Evolutionary conservation across 2,329 filamentous ascomycete genomes (phyloP), one percentile per base, ranked within the genome.

Genomic region (Aureobasidium lini): DNA sequence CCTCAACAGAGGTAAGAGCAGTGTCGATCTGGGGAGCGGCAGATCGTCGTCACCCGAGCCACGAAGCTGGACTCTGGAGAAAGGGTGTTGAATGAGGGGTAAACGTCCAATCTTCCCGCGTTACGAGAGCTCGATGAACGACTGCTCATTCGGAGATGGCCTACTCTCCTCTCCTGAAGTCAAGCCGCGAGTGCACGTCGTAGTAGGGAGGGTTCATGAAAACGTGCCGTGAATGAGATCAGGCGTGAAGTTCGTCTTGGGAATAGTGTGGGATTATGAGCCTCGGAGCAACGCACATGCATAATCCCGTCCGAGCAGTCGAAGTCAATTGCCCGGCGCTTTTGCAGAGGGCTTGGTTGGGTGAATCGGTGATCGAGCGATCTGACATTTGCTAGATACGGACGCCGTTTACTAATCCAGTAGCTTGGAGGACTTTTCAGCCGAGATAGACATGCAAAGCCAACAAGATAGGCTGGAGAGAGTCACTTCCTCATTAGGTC

Each of bases 41-140:
- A 54, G 50, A 54, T 52, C 48, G 36, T 54, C 50, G 39, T 54
- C 50, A 54, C 50, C 50, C 37, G 50, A 54, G 50, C 37, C 50
- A 53, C n/a, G 9, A 34, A 56, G 39, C 52, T 56, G 52, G 31
- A 46, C 36, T 42, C 40, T 36, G 39, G 31, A 52, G 48, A 52
- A 52, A 40, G 34, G 36, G 36, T 52, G 48, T 42, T 36, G 29
- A 46, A 32, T 40, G 40, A 40, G 40, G 39, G 40, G 52, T 40
- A 36, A 46, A 44, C 52, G 52, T 46, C 28, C 28, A 46, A 44
- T 44, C 7, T 36, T 56, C 40, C 32, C 40, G 29, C 37, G 39
- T 36, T 56, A 29, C 18, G 52, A 53, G 36, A 36, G 40, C 13
- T 43, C 23, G 39, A 43, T 16, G 50, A 52, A 52, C 49, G 36